phyloP scores from a whole-genome alignment of 1,284 basidiomycete species.

The Kwoniella shivajii region DNA sequence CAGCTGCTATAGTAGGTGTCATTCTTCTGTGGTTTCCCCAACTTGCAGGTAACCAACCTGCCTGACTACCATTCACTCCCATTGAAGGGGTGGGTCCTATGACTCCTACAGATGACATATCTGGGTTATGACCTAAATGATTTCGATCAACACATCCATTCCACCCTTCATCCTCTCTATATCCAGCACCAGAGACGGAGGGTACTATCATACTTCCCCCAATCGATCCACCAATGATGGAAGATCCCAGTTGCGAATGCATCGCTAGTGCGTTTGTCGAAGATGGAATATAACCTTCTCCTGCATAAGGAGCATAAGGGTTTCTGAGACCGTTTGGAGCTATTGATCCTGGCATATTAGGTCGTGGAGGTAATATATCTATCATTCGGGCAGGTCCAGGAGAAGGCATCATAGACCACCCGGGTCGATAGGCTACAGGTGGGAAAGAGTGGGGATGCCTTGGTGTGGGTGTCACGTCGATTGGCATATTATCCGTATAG shows the following conservation, averaged over 20 bases:
- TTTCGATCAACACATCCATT: slow-evolving; percentile 27
- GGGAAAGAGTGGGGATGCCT: slow-evolving; percentile 18
- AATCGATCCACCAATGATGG: not conserved
- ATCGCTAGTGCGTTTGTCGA: not conserved
- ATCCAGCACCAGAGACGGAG: slow-evolving; percentile 4
- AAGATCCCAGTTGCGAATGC: not conserved
- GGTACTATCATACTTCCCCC: slow-evolving; percentile 10
- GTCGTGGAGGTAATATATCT: slow-evolving; percentile 9
- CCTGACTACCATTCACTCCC: not conserved
- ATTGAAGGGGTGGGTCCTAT: slow-evolving; percentile 7
- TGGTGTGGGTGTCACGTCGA: slow-evolving; percentile 27
- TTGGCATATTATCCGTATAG: too few relatives aligned
- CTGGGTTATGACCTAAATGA: slow-evolving; percentile 33
- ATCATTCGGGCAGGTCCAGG: slow-evolving; percentile 16
- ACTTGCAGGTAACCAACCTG: slow-evolving; percentile 19
- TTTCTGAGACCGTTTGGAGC: slow-evolving; percentile 39
- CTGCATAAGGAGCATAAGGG: slow-evolving; percentile 34
- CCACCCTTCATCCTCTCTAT: slow-evolving; percentile 37
- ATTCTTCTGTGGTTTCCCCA: slow-evolving; percentile 33
- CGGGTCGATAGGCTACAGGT: slow-evolving; percentile 10
- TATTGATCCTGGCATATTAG: slow-evolving; percentile 13
- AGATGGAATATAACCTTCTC: slow-evolving; percentile 32
- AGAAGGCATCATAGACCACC: slow-evolving; percentile 1
- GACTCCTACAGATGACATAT: slow-evolving; percentile 31
- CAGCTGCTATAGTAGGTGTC: slow-evolving; percentile 14